These are phyloP conservation scores for Diaporthe capsici DNA, from an alignment of 2,329 filamentous ascomycete genomes.

Conservation along the genomic window DNA sequence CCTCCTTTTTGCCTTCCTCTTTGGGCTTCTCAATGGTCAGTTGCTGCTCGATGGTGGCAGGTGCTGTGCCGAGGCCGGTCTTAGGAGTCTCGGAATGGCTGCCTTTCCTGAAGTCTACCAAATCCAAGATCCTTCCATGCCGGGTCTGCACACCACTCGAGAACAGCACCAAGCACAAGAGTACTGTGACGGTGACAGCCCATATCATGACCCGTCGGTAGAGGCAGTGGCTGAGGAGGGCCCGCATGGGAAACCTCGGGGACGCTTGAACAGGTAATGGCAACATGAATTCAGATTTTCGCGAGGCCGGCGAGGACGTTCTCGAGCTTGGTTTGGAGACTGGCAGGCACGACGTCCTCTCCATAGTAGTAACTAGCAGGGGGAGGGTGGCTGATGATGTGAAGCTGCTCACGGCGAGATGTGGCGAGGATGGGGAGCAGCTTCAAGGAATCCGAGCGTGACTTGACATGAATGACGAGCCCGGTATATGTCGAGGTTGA, in stretches of 20 bases:
- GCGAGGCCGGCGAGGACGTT: conserved; percentile 37
- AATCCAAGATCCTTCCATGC: conserved; percentile 44
- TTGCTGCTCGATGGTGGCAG: conserved; percentile 41
- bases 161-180: conserved; percentile 59
- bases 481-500: not conserved
- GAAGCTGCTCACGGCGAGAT: conserved; percentile 34
- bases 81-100: conserved; percentile 38
- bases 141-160: conserved; percentile 48
- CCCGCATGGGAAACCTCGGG: conserved; percentile 54
- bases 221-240: conserved; percentile 65
- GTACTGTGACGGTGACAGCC: conserved; percentile 57
- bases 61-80: not conserved
- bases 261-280: conserved; percentile 39
- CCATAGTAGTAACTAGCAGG: conserved; percentile 33
- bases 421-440: conserved; percentile 34
- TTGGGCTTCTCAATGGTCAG: conserved; percentile 44
- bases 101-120: conserved; percentile 44
- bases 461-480: conserved; percentile 27
- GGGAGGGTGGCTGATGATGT: not conserved
- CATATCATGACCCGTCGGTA: conserved; percentile 68
- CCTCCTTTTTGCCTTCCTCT: conserved; percentile 44
- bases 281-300: conserved; percentile 39
- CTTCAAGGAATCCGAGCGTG: conserved; percentile 22
- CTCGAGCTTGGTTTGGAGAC: conserved; percentile 36
- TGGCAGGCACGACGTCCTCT: conserved; percentile 33